phyloP scores from a whole-genome alignment of 2,329 filamentous ascomycete species.

The Penicillium glabrum region DNA sequence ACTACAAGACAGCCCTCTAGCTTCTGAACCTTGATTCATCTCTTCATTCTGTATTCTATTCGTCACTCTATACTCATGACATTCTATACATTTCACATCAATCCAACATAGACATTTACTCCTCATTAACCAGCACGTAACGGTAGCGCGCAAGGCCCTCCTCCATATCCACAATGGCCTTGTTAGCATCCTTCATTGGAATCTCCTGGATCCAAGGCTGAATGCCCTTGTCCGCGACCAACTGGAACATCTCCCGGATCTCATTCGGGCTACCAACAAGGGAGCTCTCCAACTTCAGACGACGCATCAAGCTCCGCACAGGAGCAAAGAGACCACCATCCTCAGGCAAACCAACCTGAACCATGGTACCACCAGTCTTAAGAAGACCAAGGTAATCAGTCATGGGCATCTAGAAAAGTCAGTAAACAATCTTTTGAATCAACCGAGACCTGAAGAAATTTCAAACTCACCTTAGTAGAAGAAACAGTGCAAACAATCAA shows the following conservation, averaged over 20 bases:
- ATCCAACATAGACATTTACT: not conserved
- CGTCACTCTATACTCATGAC: conserved; percentile 14
- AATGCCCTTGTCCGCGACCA: conserved; percentile 41
- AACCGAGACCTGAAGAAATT: too few species aligned
- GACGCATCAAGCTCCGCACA: conserved; percentile 58
- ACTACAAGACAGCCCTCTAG: not conserved
- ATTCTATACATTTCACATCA: conserved; percentile 60
- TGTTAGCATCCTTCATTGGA: conserved; percentile 46
- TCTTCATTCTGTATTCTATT: not conserved
- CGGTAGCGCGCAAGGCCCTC: conserved; percentile 47
- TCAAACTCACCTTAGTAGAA: conserved; percentile 44
- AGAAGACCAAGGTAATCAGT: conserved; percentile 62
- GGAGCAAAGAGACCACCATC: conserved; percentile 53
- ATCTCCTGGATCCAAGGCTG: conserved; percentile 45
- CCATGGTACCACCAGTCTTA: conserved; percentile 58
- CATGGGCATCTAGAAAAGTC: conserved; percentile 57
- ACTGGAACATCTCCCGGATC: conserved; percentile 46
- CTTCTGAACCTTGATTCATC: not conserved
- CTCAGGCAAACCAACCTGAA: conserved; percentile 68
- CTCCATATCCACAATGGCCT: conserved; percentile 46
- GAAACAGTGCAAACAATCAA: conserved; percentile 60
- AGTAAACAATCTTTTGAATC: not conserved
- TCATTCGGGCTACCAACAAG: conserved; percentile 41
- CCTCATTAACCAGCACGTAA: conserved; percentile 47
- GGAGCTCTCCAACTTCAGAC: conserved; percentile 52